Percentiles rank a stretch among this genome's conserved stretches.
phyloP scores from a whole-genome alignment of 75 land plant genomes.

The Picea glauca region DNA sequence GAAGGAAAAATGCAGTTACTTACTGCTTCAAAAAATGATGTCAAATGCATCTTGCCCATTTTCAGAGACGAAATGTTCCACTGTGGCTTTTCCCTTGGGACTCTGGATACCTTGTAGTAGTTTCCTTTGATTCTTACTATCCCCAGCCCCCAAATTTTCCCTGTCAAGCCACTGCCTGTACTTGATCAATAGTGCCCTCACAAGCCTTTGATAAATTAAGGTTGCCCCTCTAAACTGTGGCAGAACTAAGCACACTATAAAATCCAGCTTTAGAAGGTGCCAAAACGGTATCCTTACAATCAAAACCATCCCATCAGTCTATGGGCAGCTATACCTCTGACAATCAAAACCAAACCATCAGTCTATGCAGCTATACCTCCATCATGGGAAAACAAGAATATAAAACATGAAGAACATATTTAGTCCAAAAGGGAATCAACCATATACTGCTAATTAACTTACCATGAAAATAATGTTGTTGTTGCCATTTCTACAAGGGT shows the following conservation, averaged over 20 bases:
- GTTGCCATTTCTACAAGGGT: conserved; percentile 68
- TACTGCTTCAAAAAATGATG: conserved; percentile 20
- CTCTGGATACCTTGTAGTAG: conserved; percentile 14
- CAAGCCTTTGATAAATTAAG: conserved; percentile 65
- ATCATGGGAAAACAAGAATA: too few species aligned
- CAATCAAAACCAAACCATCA: too few species aligned
- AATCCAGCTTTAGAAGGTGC: conserved; percentile 57
- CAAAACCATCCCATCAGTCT: too few species aligned
- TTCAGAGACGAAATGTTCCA: conserved; percentile 51
- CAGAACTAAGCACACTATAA: conserved; percentile 69
- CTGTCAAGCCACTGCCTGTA: conserved; percentile 11
- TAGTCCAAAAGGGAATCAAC: neutral
- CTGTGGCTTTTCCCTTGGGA: conserved; percentile 49
- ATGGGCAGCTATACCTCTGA: too few species aligned
- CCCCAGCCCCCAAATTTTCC: conserved; percentile 48
- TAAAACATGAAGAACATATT: neutral
- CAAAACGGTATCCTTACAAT: conserved; percentile 72
- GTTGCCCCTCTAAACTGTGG: conserved; percentile 90
- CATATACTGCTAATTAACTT: neutral
- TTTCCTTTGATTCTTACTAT: conserved; percentile 27
- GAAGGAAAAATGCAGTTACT: conserved; percentile 26
- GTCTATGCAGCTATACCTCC: too few species aligned
- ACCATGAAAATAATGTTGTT: conserved; percentile 61
- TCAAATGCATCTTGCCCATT: conserved; percentile 64
- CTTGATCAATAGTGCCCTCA: conserved; percentile 49